Base-by-base conservation (phyloP, 176 grass and related monocot genomes). In the Phyllostachys edulis region DNA sequence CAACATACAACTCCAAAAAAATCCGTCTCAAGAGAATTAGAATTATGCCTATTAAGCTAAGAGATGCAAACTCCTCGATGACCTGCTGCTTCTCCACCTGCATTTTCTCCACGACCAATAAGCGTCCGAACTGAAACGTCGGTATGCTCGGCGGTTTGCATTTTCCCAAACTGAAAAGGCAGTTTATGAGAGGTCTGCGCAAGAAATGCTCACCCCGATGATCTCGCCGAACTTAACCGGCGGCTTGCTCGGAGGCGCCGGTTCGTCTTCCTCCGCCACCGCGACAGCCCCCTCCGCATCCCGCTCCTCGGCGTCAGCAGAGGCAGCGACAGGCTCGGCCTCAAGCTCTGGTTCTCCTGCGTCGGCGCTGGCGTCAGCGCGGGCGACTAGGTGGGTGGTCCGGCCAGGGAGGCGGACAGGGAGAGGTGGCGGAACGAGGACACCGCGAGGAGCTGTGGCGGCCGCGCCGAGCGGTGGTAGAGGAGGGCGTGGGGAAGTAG, bases 171-270 rank as follows among this genome's bases (percentile, higher is more conserved):
- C 9, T 5, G 1, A 38, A 50, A 20, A n/a, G 41, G 69, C 4
- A 74, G 26, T 21, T 46, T 37, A 88, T 17, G 6, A 65, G 4
- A 67, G 41, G 16, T 6, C 3, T 13, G 18, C 0, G 34, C 20
- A 82, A 59, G 49, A 44, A 52, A 75, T 75, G 18, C 79, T 96
- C 86, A 96, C 96, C 93, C 93, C 93, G 64, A 99, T 94, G 41
- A 99, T 92, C 42, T 99, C 97, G 50, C 91, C 91, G 60, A 98
- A 92, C 70, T 99, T 96, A 41, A 94, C 38, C 61, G 51, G 79
- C 12, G 87, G 91, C 64, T 92, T 94, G 45, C 59, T 91, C 1
- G 87, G 85, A 24, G 73, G 85, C 65, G 77, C 36, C 61, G 86
- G 78, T 71, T 91, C 87, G 51, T 85, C 89, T 71, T 83, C 87